Base-by-base conservation (phyloP, 345 rosid genomes). In the Acer yangbiense region DNA sequence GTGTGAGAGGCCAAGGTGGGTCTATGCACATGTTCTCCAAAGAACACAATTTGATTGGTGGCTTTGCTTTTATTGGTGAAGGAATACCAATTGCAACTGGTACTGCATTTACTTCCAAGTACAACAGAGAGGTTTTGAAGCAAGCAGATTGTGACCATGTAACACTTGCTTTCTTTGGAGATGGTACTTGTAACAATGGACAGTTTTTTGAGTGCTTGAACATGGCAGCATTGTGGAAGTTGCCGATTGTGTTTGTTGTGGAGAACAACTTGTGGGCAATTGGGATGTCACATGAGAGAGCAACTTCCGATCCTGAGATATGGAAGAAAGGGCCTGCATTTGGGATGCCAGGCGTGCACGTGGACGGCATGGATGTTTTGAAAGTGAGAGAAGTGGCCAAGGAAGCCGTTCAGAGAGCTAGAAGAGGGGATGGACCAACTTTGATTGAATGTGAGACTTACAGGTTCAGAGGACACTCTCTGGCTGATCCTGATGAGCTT, bases 401-500 rank as follows among this genome's bases (percentile, higher is more conserved):
- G 68, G 92, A 84, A 82, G 90, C 89, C 8, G 62, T 87, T 73
- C 86, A 64, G 46, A 81, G 92, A 71, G 92, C 90, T 64, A 82
- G 90, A 76, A 89, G 85, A 81, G 90, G 92, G 72, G 88, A 84
- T 46, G 90, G 92, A 16, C 92, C 90, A 1, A 87, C 92, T 21
- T 78, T 89, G 87, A 89, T 89, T 13, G 92, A 87, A 77, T 89
- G 92, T 13, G 89, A 89, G 81, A 89, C 90, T 20, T 87, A 89
- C 82, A 84, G 89, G 79, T 87, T 89, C 52, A 86, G 89, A 80
- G 92, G 92, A 72, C 92, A 89, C 85, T 87, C 92, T 63, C 83
- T 89, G 86, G 92, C 90, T 61, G 92, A 89, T 86, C 92, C 90
- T 58, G 90, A 89, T 61, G 92, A 89, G 83, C 92, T 89, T 69